phyloP scores from a whole-genome alignment of 352 stramenopile genomes.

The Phytophthora podocarpi region DNA sequence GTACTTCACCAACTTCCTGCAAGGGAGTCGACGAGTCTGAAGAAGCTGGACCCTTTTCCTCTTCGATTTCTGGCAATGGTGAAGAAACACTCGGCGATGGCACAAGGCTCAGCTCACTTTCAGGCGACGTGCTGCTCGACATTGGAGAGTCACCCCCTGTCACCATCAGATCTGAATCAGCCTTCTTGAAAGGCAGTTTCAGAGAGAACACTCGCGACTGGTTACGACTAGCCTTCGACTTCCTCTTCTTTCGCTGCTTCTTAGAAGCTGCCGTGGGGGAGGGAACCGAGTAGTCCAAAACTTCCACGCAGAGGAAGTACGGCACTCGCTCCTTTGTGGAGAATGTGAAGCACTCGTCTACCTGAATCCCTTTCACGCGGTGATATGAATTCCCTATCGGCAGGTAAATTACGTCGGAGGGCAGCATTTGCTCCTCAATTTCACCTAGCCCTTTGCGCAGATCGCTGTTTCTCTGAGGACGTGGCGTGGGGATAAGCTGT shows the following conservation, averaged over 20 bases:
- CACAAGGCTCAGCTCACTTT: slow-evolving; percentile 33
- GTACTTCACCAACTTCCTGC: slow-evolving; percentile 1
- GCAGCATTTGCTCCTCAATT: slow-evolving; percentile 61
- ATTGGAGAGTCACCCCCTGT: slow-evolving; percentile 28
- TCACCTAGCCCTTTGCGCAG: slow-evolving; percentile 50
- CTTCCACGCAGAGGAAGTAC: slow-evolving; percentile 83
- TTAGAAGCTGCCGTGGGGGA: slow-evolving; percentile 22
- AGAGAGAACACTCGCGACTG: slow-evolving; percentile 48
- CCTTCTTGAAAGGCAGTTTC: slow-evolving; percentile 62
- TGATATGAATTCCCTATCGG: slow-evolving; percentile 79
- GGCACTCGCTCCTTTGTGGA: slow-evolving; percentile 86
- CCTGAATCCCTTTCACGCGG: slow-evolving; percentile 71
- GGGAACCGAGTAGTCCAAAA: slow-evolving; percentile 69
- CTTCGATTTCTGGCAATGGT: slow-evolving; percentile 29
- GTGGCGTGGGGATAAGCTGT: slow-evolving; percentile 53
- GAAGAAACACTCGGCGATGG: slow-evolving; percentile 31
- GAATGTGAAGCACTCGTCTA: slow-evolving; percentile 84
- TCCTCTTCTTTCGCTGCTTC: slow-evolving; percentile 35
- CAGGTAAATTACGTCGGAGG: slow-evolving; percentile 80
- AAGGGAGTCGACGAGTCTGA: slow-evolving; percentile 8
- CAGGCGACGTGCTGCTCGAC: slow-evolving; percentile 29
- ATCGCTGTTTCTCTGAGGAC: slow-evolving; percentile 50
- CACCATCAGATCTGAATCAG: slow-evolving; percentile 5
- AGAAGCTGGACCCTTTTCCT: slow-evolving; percentile 13
- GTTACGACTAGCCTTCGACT: slow-evolving; percentile 26